Base-by-base conservation (phyloP, 768 basidiomycete genomes). In the Boletus huronensis region DNA sequence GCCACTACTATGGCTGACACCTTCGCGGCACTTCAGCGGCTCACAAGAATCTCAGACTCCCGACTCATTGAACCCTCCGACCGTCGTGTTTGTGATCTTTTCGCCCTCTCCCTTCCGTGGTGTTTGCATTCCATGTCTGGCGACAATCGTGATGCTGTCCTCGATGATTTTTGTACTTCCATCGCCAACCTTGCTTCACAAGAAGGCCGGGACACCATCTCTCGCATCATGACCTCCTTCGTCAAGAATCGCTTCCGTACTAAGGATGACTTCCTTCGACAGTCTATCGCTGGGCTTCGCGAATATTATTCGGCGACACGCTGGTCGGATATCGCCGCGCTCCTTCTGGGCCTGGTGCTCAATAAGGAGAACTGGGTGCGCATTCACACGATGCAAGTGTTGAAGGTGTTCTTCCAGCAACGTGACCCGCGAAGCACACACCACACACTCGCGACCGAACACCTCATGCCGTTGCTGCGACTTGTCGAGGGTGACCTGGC, bases 191-290 rank as follows among this genome's bases (percentile, higher is more conserved):
- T 97, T 17, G 94, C 95, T 3, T 82, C 82, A 38, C 69, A 74
- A 45, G 88, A 92, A 59, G 85, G 83, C 26, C 80, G 85, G 28
- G 79, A 82, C n/a, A 89, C 87, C 63, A 90, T 97, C 62, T 79
- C 83, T 50, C 86, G 90, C 45, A 89, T 98, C 64, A 90, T 96
- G 87, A 85, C 79, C 5, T 93, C 91, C 3, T 95, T 95, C 62
- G 83, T 89, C 52, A 91, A 91, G 70, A 77, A 79, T 21, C 87
- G 90, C 48, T 97, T 98, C 77, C 79, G 94, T 45, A 93, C 93
- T 2, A 87, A 87, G 64, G 94, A 98, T 49, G 94, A 97, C 71
- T 96, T 96, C 73, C 79, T 96, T 54, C 84, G 92, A 5, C 93
- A 97, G 66, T 93, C 91, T 0, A 85, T 93, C 21, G 78, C 83